phyloP scores from a whole-genome alignment of 352 stramenopile species.

The Globisporangium echinulatum region DNA sequence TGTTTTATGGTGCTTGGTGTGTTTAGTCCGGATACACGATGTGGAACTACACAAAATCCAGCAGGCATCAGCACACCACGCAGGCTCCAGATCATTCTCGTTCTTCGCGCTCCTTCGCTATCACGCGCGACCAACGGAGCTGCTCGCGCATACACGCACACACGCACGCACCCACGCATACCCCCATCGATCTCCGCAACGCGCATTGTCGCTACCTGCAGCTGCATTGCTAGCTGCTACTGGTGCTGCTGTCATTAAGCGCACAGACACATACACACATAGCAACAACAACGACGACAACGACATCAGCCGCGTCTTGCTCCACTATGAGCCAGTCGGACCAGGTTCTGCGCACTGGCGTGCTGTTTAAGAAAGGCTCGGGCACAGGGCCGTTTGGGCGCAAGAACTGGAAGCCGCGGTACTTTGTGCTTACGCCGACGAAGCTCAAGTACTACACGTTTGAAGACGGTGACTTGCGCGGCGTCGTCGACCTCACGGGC shows the following conservation, averaged over 20 bases:
- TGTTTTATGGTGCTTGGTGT: neutral
- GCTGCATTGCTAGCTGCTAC: too few relatives aligned
- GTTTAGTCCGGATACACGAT: too few relatives aligned
- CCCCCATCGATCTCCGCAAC: neutral
- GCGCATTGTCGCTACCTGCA: too few relatives aligned
- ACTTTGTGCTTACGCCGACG: constrained; percentile 58
- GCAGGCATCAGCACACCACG: neutral
- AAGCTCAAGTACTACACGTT: constrained; percentile 76
- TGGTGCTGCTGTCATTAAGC: too few relatives aligned
- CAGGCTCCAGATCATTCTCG: neutral
- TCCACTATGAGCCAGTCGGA: constrained; percentile 28
- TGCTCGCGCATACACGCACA: constrained; percentile 1
- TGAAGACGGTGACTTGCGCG: constrained; percentile 68
- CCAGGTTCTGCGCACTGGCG: constrained; percentile 58
- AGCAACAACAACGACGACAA: too few relatives aligned
- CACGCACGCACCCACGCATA: neutral
- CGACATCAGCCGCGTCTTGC: too few relatives aligned
- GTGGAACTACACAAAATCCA: neutral
- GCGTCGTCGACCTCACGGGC: constrained; percentile 58
- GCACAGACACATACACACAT: neutral
- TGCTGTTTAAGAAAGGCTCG: constrained; percentile 81
- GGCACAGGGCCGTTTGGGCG: constrained; percentile 57
- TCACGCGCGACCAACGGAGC: neutral
- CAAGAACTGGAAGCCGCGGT: constrained; percentile 76
- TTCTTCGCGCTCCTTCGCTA: neutral